Evolutionary conservation across 106 monocot genomes (phyloP), one percentile per base, ranked within the genome.

Genomic region (Dendrobium chrysotoxum): DNA sequence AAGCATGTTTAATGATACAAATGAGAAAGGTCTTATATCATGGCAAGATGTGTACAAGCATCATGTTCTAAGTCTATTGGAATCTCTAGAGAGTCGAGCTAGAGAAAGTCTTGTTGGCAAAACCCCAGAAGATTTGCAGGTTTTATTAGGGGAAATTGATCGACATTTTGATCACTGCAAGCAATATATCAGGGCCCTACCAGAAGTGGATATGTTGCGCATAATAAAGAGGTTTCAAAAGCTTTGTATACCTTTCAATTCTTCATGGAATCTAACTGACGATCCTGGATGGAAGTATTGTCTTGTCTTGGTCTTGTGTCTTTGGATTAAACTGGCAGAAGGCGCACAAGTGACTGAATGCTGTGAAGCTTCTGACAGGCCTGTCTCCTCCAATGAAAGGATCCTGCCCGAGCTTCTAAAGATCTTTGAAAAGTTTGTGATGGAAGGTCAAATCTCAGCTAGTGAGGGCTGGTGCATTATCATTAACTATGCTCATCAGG

Each of bases 11-110:
- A 42, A 28, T 66, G 82, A 89, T 84, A 67, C 85, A 83, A 79
- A 84, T 57, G 82, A 73, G 8, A 85, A 64, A 78, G 83, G 86
- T 81, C 90, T 98, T 71, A 85, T 98, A 77, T 88, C 88, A 45
- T 84, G 86, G 84, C 80, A 89, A 20, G 85, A 78, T 83, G 98
- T 98, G 40, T 98, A 92, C 74, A 92, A 89, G 79, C 86, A 91
- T 78, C 75, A 95, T 79, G 81, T 98, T 85, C 75, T 91, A 31
- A 82, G 72, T 57, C 30, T 77, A 12, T 80, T 89, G 54, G 79
- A 80, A 66, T 84, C 82, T 85, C 81, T 98, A 73, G 89, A 98
- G 79, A 79, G 44, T 64, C 80, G 61, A 79, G 82, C 26, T 72
- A 75, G 65, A 83, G 82, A 73, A 77, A 82, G 54, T 17, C 79